Conservation (phyloP, 1,284 basidiomycete genomes). For the Sphagnurus paluster region DNA sequence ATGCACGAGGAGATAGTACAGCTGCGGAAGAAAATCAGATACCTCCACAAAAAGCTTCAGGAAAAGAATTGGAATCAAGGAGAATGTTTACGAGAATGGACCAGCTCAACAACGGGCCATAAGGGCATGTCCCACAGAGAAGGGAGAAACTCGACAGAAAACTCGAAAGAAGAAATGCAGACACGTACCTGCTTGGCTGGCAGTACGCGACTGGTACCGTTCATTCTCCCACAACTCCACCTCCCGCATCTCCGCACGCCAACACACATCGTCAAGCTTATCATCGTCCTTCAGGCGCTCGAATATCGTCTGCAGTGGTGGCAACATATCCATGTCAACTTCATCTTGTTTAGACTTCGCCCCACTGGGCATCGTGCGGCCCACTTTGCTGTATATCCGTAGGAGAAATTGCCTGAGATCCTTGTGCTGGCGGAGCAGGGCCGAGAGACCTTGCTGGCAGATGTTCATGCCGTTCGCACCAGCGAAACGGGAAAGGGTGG, state of each 20-base stretch:
- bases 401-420: neutral
- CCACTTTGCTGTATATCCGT: neutral
- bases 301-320: slow-evolving; percentile 28
- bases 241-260: slow-evolving; percentile 59
- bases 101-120: too few species aligned
- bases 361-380: neutral
- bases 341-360: neutral
- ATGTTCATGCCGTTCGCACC: neutral
- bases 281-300: slow-evolving; percentile 62
- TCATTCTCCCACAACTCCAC: slow-evolving; percentile 83
- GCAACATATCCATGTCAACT: neutral
- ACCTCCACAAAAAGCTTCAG: too few species aligned
- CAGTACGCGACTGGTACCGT: slow-evolving; percentile 37
- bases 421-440: neutral
- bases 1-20: neutral
- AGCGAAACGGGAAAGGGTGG: slow-evolving; percentile 13
- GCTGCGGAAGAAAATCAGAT: neutral
- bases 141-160: neutral
- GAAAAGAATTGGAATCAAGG: too few species aligned
- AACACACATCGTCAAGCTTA: slow-evolving; percentile 58
- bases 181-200: neutral
- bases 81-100: too few species aligned
- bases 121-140: neutral
- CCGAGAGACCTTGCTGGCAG: neutral
- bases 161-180: neutral